Base-by-base conservation (phyloP, 257 asterid genomes). In the Gardenia jasminoides region DNA sequence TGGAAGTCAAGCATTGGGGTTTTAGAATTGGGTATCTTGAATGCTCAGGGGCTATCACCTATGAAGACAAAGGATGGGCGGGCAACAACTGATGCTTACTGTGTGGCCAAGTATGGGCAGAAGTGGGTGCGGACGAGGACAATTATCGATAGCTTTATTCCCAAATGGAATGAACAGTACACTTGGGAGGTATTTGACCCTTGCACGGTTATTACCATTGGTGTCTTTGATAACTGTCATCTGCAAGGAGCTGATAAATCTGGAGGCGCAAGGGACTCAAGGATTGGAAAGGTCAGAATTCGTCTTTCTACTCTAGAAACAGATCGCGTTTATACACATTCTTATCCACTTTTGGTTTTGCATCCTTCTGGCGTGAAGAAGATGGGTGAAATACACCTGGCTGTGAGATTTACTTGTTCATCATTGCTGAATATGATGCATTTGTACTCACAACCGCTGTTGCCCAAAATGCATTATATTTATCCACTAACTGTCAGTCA, bases 131-230 rank as follows among this genome's bases (percentile, higher is more conserved):
- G 90, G 13, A 87, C 90, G 0, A 85, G 90, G 84, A 85, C 90
- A 17, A 83, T 87, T 31, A 85, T 87, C 3, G 88, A 83, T 68
- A 83, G 88, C 80, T 87, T 87, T 83, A 78, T 87, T 70, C 90
- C 90, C 26, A 85, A 73, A 48, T 87, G 90, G 90, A 87, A 87
- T 44, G 90, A 87, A 39, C 90, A 87, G 58, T 87, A 87, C 82
- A 87, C 90, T 17, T 87, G 90, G 90, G 90, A 87, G 50, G 90
- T 87, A 22, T 87, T 70, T 61, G 90, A 87, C 78, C 90, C 88
- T 61, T 87, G 88, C 81, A 87, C 90, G 24, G 90, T 87, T 56
- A 76, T 87, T 70, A 87, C 90, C 15, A 85, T 87, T 74, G 90
- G 90, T 24, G 90, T 87, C 6, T 87, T 87, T 67, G 90, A 87